Conservation (phyloP, 352 stramenopile genomes). For the Phytopythium cucurbitacearum region DNA sequence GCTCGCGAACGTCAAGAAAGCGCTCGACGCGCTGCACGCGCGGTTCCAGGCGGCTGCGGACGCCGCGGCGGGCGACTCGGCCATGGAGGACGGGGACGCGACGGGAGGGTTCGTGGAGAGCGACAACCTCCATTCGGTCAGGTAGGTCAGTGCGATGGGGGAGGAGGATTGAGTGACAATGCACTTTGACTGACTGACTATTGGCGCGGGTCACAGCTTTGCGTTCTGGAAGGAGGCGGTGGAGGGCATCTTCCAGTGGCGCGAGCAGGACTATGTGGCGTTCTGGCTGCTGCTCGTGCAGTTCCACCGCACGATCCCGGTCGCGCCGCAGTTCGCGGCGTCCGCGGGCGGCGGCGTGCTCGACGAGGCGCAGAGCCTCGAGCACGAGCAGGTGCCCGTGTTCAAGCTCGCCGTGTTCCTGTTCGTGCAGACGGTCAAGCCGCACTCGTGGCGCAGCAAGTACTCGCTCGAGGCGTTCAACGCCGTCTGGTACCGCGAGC, state of each 20-base stretch:
- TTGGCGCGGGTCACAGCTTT: slow-evolving; percentile 21
- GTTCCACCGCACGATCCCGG: slow-evolving; percentile 65
- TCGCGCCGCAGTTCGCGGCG: slow-evolving; percentile 24
- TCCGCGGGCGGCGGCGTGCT: slow-evolving; percentile 16
- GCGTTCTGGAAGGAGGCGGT: slow-evolving; percentile 62
- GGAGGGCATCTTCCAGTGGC: slow-evolving; percentile 63
- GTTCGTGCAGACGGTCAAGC: slow-evolving; percentile 78
- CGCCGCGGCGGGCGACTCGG: slow-evolving; percentile 28
- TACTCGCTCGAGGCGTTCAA: slow-evolving; percentile 78
- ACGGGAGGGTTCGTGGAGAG: slow-evolving; percentile 37
- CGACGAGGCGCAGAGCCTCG: slow-evolving; percentile 52
- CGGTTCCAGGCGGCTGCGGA: slow-evolving; percentile 25
- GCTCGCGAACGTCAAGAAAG: slow-evolving; percentile 53
- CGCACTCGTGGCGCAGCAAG: slow-evolving; percentile 67
- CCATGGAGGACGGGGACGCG: slow-evolving; percentile 28
- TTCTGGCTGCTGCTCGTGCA: slow-evolving; percentile 81
- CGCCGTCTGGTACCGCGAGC: slow-evolving; percentile 74
- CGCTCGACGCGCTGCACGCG: slow-evolving; percentile 51
- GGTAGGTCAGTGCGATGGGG: slow-evolving; percentile 5
- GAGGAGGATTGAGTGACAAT: not conserved
- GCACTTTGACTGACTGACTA: not conserved
- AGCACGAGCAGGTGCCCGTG: slow-evolving; percentile 49
- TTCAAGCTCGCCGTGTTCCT: slow-evolving; percentile 79
- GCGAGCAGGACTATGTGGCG: slow-evolving; percentile 74
- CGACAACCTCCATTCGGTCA: slow-evolving; percentile 51